phyloP scores from a whole-genome alignment of 495 filamentous ascomycete genomes.

The Aspergillus nidulans region DNA sequence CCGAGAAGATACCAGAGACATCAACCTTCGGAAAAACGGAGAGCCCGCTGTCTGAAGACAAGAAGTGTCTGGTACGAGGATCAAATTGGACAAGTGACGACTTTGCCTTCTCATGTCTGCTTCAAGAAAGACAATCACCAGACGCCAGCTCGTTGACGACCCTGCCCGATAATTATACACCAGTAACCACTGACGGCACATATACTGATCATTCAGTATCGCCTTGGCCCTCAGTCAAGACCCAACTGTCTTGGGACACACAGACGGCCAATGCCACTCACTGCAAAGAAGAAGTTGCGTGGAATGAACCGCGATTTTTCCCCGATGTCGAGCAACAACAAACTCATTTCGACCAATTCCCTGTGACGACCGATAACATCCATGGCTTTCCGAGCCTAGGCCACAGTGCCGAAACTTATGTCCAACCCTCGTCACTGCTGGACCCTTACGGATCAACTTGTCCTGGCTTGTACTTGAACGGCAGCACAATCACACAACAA shows the following conservation, averaged over 20 bases:
- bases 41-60: neutral
- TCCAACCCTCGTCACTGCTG: conserved; percentile 1
- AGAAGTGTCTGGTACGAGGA: neutral
- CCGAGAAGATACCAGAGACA: neutral
- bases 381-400: conserved; percentile 1
- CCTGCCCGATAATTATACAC: neutral
- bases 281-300: neutral
- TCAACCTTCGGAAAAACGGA: neutral
- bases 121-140: neutral
- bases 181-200: neutral
- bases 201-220: neutral
- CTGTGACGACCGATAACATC: neutral
- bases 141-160: conserved; percentile 3
- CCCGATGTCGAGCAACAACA: neutral
- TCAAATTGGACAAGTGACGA: conserved; percentile 7
- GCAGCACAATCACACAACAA: neutral
- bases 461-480: neutral
- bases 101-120: neutral
- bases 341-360: conserved; percentile 1
- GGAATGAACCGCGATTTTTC: neutral
- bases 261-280: neutral
- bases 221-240: conserved; percentile 4
- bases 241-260: conserved; percentile 1
- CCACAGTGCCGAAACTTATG: neutral
- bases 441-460: neutral